phyloP scores from a whole-genome alignment of 129 eudicot genomes.

The Erigeron canadensis region DNA sequence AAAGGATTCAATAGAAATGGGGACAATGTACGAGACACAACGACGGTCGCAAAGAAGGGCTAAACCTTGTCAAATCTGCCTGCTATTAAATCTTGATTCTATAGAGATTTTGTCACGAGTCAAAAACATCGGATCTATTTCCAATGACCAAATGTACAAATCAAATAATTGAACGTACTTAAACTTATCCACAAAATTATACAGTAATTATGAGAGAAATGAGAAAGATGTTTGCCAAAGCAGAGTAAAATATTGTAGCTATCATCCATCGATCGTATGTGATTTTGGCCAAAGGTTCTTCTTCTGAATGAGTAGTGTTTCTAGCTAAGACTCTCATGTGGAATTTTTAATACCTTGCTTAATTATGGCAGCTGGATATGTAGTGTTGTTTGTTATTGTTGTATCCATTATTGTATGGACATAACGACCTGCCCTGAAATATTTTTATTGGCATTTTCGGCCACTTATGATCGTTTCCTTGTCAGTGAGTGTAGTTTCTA shows the following conservation, averaged over 20 bases:
- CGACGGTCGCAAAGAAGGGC: conserved; percentile 24
- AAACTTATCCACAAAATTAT: neutral
- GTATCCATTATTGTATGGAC: too few relatives aligned
- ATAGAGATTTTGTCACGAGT: conserved; percentile 30
- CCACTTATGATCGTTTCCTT: too few relatives aligned
- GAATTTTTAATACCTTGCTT: too few relatives aligned
- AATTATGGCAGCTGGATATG: too few relatives aligned
- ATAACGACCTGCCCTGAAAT: too few relatives aligned
- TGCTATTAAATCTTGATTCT: conserved; percentile 8
- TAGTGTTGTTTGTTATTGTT: too few relatives aligned
- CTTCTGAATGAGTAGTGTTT: too few relatives aligned
- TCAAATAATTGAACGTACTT: conserved; percentile 11
- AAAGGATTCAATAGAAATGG: conserved; percentile 16
- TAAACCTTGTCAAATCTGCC: conserved; percentile 27
- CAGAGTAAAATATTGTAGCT: neutral
- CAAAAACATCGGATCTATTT: neutral
- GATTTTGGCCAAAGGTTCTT: too few relatives aligned
- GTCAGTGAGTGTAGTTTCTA: too few relatives aligned
- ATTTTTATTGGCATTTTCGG: too few relatives aligned
- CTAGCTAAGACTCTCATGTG: too few relatives aligned
- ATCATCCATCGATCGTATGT: neutral
- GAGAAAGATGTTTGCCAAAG: neutral
- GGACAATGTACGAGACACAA: conserved; percentile 31
- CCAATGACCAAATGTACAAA: conserved; percentile 16
- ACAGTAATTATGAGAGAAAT: neutral